These are phyloP conservation scores for Peronosclerospora sorghi DNA, from an alignment of 352 stramenopile species.

Conservation along the genomic window DNA sequence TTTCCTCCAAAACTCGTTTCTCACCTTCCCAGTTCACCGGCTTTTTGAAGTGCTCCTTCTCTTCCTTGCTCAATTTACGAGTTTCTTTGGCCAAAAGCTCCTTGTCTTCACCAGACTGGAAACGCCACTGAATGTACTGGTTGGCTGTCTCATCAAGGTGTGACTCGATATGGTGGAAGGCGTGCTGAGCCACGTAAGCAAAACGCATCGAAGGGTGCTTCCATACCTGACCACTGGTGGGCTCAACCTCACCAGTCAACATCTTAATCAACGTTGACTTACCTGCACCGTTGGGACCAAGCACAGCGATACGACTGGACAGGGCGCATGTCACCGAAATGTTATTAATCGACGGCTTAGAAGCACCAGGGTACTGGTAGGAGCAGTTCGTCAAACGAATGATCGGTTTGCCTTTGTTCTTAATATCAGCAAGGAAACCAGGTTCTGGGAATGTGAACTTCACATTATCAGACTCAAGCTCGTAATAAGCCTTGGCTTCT, in stretches of 20 bases:
- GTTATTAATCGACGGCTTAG: slow-evolving; percentile 81
- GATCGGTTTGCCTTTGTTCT: too few species aligned
- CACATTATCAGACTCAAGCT: slow-evolving; percentile 73
- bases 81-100: slow-evolving; percentile 88
- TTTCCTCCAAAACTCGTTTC: slow-evolving; percentile 86
- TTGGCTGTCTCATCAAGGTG: too few species aligned
- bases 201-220: too few species aligned
- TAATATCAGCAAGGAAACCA: slow-evolving; percentile 79
- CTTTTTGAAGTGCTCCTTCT: slow-evolving; percentile 89
- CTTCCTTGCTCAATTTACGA: too few species aligned
- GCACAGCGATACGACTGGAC: too few species aligned
- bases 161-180: too few species aligned
- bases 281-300: too few species aligned
- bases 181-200: slow-evolving; percentile 95
- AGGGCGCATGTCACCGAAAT: too few species aligned
- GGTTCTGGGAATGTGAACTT: slow-evolving; percentile 84
- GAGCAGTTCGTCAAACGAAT: too few species aligned
- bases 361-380: slow-evolving; percentile 72
- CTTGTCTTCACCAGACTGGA: slow-evolving; percentile 87
- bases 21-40: slow-evolving; percentile 90
- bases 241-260: slow-evolving; percentile 75
- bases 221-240: slow-evolving; percentile 58
- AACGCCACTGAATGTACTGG: slow-evolving; percentile 97
- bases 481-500: slow-evolving; percentile 85
- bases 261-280: too few species aligned